Percentiles rank a stretch among this genome's conserved stretches.
These are phyloP conservation scores for Sporothrix globosa DNA, from an alignment of 2,329 filamentous ascomycete genomes.

Conservation along the genomic window DNA sequence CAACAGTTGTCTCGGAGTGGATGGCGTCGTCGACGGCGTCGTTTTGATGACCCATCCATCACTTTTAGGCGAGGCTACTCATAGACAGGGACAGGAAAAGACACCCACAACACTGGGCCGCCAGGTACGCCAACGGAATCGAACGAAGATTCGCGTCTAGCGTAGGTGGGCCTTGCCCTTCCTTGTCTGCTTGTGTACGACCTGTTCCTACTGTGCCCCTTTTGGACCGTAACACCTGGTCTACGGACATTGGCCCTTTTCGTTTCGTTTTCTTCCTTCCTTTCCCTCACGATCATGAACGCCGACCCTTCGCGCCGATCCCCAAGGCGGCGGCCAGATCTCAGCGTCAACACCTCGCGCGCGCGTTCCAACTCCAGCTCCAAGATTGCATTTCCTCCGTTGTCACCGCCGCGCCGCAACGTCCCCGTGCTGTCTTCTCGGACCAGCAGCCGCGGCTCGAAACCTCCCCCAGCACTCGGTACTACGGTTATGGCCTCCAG, in stretches of 20 bases:
- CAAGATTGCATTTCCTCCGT: slow-evolving; percentile 39
- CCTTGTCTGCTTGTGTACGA: neutral
- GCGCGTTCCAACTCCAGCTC: slow-evolving; percentile 30
- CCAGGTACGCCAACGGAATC: slow-evolving; percentile 14
- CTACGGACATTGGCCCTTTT: neutral
- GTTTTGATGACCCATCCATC: slow-evolving; percentile 14
- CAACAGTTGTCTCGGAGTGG: slow-evolving; percentile 6
- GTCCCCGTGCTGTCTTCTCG: slow-evolving; percentile 34
- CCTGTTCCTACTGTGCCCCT: neutral
- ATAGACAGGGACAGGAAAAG: slow-evolving; percentile 2
- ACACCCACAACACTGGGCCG: neutral
- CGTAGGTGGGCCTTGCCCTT: slow-evolving; percentile 23
- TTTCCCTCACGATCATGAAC: slow-evolving; percentile 25
- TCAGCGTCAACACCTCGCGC: slow-evolving; percentile 45
- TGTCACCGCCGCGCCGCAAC: slow-evolving; percentile 40
- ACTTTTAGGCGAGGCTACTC: slow-evolving; percentile 29
- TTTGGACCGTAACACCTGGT: slow-evolving; percentile 1
- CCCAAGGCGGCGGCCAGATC: slow-evolving; percentile 44
- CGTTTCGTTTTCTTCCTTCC: neutral
- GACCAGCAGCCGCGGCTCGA: slow-evolving; percentile 27
- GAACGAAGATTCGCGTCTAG: slow-evolving; percentile 25
- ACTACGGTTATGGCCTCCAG: slow-evolving; percentile 41
- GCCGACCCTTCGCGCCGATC: slow-evolving; percentile 33
- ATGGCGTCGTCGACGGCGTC: slow-evolving; percentile 23
- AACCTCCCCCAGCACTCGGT: slow-evolving; percentile 31